phyloP scores from a whole-genome alignment of 805 yeast genomes.

The Saccharomycopsis schoenii region DNA sequence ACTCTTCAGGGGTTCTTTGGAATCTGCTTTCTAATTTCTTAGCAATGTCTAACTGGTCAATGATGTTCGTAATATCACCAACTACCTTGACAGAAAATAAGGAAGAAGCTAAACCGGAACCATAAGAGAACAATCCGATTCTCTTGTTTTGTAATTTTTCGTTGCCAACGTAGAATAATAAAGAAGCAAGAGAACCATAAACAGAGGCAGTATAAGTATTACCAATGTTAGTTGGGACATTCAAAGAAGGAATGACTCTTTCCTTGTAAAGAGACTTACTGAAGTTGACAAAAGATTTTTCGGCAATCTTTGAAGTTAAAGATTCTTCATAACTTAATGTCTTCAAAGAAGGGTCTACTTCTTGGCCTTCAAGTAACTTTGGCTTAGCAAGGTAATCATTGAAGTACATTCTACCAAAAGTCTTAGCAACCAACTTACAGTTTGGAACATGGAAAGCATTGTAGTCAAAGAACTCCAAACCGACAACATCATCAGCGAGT shows the following conservation, averaged over 20 bases:
- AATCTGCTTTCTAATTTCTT: constrained; percentile 56
- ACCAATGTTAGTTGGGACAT: constrained; percentile 93
- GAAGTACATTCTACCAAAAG: constrained; percentile 84
- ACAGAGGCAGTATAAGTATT: constrained; percentile 96
- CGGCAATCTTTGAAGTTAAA: constrained; percentile 68
- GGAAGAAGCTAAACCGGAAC: constrained; percentile 94
- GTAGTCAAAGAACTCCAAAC: constrained; percentile 74
- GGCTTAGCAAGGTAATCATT: constrained; percentile 77
- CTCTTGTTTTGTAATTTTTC: constrained; percentile 73
- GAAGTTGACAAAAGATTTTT: constrained; percentile 73
- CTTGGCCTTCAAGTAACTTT: constrained; percentile 41
- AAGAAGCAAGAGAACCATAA: constrained; percentile 77
- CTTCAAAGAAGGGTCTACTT: constrained; percentile 33
- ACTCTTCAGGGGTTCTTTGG: constrained; percentile 64
- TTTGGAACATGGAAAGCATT: constrained; percentile 97
- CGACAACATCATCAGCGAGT: constrained; percentile 47
- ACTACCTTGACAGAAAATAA: constrained; percentile 69
- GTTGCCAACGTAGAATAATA: constrained; percentile 63
- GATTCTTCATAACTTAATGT: constrained; percentile 66
- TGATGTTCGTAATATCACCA: constrained; percentile 70
- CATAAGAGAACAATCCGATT: constrained; percentile 90
- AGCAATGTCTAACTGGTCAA: constrained; percentile 55
- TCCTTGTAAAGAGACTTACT: constrained; percentile 57
- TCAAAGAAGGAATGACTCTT: constrained; percentile 71
- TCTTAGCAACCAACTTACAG: constrained; percentile 88